A percentile compares a stretch with the other conserved stretches of the same genome.
Conservation (phyloP, 2,329 filamentous ascomycete species). For the Calycina herbarum region DNA sequence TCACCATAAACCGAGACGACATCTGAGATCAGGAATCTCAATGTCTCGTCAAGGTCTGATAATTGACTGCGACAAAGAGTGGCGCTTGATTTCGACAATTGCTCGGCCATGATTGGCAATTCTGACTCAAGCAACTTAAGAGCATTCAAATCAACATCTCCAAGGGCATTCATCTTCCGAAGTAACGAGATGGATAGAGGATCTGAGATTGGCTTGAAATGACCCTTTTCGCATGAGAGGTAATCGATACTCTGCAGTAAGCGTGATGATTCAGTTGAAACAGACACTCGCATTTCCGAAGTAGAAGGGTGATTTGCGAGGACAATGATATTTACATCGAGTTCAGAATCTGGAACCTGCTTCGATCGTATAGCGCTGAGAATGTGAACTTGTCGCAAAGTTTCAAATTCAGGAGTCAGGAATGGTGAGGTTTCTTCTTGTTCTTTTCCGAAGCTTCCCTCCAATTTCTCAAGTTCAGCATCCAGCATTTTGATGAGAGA, state of each 20-base stretch:
- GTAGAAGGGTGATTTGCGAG: conserved; percentile 35
- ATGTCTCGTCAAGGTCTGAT: conserved; percentile 43
- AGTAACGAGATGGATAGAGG: conserved; percentile 54
- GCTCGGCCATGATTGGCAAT: conserved; percentile 58
- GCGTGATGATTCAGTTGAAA: conserved; percentile 27
- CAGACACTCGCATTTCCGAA: conserved; percentile 33
- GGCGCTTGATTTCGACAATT: conserved; percentile 36
- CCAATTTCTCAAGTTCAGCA: conserved; percentile 53
- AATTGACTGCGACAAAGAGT: conserved; percentile 48
- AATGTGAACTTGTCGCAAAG: conserved; percentile 48
- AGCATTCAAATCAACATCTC: conserved; percentile 57
- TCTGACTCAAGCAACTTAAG: conserved; percentile 65
- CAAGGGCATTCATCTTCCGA: conserved; percentile 52
- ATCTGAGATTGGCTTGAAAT: conserved; percentile 47
- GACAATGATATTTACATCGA: conserved; percentile 31
- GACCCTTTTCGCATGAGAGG: conserved; percentile 35
- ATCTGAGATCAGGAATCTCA: conserved; percentile 25
- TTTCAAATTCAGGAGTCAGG: conserved; percentile 56
- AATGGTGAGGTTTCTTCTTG: conserved; percentile 48
- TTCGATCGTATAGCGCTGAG: conserved; percentile 23
- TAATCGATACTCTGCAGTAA: conserved; percentile 34
- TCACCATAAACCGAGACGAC: conserved; percentile 31
- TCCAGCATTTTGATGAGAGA: conserved; percentile 50
- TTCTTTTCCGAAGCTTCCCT: conserved; percentile 46
- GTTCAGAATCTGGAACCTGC: conserved; percentile 3